Evolutionary conservation across 495 filamentous ascomycete genomes (phyloP), one percentile per base, ranked within the genome.

Genomic region (Massariosphaeria phaeospora): DNA sequence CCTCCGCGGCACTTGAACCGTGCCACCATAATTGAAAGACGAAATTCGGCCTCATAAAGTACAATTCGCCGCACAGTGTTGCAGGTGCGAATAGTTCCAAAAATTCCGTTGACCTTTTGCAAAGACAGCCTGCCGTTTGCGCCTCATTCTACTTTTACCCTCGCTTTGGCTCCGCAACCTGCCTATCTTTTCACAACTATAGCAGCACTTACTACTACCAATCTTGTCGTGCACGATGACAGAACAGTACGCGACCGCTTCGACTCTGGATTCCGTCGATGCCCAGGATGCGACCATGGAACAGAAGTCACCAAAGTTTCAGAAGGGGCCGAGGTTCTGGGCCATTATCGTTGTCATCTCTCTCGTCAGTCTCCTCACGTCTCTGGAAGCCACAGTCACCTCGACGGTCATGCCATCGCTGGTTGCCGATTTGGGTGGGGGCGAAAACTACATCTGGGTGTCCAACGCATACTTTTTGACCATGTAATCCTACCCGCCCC

Each of bases 381-480:
- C 70, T 18, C 55, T 78, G 1, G 74, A 76, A 26, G 63, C 43
- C 24, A 68, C 72, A 2, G 65, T 79, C 55, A 59, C 69, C 9
- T 58, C 69, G 6, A 74, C 66, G 0, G 69, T 71, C 3, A 61
- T 77, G 31, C 74, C 76, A 8, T 57, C 52, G 10, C 72, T 78
- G 46, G 52, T 61, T 1, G 44, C 35, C 6, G 69, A 68, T 1
- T 56, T 79, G 11, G 31, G 55, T 11, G 56, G 48, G 2, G 69
- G 67, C 0, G 54, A 46, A 46, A 46, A 17, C n/a, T 46, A 6
- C 20, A 29, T 46, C n/a, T 46, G 42, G 42, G n/a, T 46, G 3
- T 6, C 42, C n/a, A 46, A 46, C 42, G 42, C 42, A 27, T 46
- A 6, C n/a, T 46, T 46, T 18, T 6, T 46, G 42, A 6, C 4